phyloP scores from a whole-genome alignment of 1,284 basidiomycete species.

The Puccinia triticina region DNA sequence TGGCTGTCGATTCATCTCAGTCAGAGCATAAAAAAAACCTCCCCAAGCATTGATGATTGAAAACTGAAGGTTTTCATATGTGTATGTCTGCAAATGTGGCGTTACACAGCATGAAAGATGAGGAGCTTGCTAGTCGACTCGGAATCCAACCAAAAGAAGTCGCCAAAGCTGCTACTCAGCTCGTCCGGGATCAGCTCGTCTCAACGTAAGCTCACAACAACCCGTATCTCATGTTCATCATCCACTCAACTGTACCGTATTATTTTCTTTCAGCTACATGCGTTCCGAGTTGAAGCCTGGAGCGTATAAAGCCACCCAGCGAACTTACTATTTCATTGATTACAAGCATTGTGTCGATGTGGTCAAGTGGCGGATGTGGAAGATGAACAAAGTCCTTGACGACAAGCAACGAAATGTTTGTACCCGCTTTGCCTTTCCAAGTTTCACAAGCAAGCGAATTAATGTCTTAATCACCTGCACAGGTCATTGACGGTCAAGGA shows the following conservation, averaged over 20 bases:
- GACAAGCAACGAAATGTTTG: conserved; percentile 72
- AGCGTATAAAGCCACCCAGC: conserved; percentile 59
- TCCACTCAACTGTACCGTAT: background rate
- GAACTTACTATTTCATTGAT: conserved; percentile 94
- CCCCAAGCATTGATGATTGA: conserved; percentile 13
- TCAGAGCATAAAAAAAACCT: background rate
- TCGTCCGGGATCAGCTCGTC: conserved; percentile 78
- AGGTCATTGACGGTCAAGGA: conserved; percentile 88
- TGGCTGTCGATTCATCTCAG: background rate
- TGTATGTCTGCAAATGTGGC: conserved; percentile 23
- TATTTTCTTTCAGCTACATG: conserved; percentile 22
- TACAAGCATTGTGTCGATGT: conserved; percentile 94
- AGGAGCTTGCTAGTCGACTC: conserved; percentile 83
- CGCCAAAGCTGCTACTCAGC: conserved; percentile 82
- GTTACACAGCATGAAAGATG: conserved; percentile 64
- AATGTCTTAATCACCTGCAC: background rate
- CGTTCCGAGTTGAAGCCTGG: conserved; percentile 48
- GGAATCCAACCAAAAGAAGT: conserved; percentile 89
- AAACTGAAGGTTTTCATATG: conserved; percentile 44
- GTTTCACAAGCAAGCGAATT: too few relatives aligned
- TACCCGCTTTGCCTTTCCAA: background rate
- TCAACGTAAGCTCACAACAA: conserved; percentile 33
- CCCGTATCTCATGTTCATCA: background rate
- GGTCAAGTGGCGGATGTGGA: conserved; percentile 95
- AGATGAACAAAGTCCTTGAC: conserved; percentile 88